These are phyloP conservation scores for Suillus spraguei DNA, from an alignment of 768 basidiomycete genomes.

Conservation along the genomic window DNA sequence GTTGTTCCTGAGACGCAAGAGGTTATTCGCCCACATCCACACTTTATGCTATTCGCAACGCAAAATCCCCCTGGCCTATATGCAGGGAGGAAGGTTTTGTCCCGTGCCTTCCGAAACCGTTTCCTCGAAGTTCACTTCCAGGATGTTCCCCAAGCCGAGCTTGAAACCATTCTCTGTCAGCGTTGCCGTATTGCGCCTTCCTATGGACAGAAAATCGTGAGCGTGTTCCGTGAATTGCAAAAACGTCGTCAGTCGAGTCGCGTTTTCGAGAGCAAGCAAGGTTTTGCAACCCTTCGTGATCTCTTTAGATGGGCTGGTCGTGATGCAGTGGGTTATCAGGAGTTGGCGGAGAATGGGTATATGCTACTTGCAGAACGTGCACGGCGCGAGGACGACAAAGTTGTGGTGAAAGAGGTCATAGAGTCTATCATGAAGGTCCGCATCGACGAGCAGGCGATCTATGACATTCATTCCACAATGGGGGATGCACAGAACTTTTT, in stretches of 20 bases:
- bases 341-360: constrained; percentile 94
- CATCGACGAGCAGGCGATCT: constrained; percentile 74
- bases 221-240: constrained; percentile 91
- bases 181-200: constrained; percentile 93
- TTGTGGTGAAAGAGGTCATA: constrained; percentile 89
- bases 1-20: constrained; percentile 96
- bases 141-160: constrained; percentile 91
- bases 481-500: constrained; percentile 49
- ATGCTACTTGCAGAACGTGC: constrained; percentile 96
- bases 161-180: constrained; percentile 93
- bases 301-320: constrained; percentile 96
- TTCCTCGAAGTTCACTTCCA: constrained; percentile 98
- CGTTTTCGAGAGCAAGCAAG: constrained; percentile 97
- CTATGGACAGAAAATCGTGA: constrained; percentile 87
- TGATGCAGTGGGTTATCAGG: constrained; percentile 86
- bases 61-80: constrained; percentile 98
- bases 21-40: constrained; percentile 88
- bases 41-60: constrained; percentile 98
- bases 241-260: constrained; percentile 87
- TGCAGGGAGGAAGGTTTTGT: constrained; percentile 91
- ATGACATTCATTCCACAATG: constrained; percentile 50
- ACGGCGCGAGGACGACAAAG: constrained; percentile 82
- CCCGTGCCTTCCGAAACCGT: constrained; percentile 94
- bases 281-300: constrained; percentile 95
- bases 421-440: constrained; percentile 87